phyloP scores from a whole-genome alignment of 2,329 filamentous ascomycete species.

The Waltergamsia citrina region DNA sequence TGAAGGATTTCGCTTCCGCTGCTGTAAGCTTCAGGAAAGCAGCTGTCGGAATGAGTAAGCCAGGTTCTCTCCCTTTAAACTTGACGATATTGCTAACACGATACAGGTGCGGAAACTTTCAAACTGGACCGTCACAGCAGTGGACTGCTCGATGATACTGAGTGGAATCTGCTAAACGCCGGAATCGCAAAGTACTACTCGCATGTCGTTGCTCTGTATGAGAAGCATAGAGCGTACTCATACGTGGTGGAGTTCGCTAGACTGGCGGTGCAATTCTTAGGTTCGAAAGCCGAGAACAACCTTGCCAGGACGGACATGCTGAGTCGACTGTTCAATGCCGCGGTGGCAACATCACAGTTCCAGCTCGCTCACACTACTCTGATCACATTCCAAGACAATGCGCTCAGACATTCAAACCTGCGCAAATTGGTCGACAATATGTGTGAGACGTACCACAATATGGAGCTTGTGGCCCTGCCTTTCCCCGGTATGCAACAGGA shows the following conservation, averaged over 20 bases:
- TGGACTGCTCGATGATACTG: conserved; percentile 65
- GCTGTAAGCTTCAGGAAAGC: conserved; percentile 72
- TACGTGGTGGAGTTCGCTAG: conserved; percentile 78
- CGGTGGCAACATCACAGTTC: conserved; percentile 70
- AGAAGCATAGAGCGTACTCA: conserved; percentile 65
- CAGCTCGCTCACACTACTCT: conserved; percentile 75
- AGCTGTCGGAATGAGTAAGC: conserved; percentile 72
- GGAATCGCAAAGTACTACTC: conserved; percentile 79
- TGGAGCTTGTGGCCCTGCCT: conserved; percentile 64
- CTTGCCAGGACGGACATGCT: conserved; percentile 61
- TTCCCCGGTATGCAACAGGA: conserved; percentile 69
- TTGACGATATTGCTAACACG: conserved; percentile 13
- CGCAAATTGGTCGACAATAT: conserved; percentile 60
- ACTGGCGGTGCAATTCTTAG: conserved; percentile 58
- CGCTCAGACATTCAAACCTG: conserved; percentile 64
- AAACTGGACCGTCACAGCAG: conserved; percentile 44
- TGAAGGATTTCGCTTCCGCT: conserved; percentile 65
- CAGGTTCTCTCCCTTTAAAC: not conserved
- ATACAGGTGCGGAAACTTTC: conserved; percentile 34
- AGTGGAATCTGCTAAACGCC: conserved; percentile 58
- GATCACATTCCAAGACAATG: conserved; percentile 57
- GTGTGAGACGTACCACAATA: conserved; percentile 56
- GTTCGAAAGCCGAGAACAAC: conserved; percentile 16
- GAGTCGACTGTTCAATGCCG: conserved; percentile 73
- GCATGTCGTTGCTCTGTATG: conserved; percentile 76